Percentiles rank a stretch among this genome's conserved stretches.
Evolutionary conservation across 176 grass and related monocot genomes (phyloP).

Genomic region (Chrysopogon serrulatus): DNA sequence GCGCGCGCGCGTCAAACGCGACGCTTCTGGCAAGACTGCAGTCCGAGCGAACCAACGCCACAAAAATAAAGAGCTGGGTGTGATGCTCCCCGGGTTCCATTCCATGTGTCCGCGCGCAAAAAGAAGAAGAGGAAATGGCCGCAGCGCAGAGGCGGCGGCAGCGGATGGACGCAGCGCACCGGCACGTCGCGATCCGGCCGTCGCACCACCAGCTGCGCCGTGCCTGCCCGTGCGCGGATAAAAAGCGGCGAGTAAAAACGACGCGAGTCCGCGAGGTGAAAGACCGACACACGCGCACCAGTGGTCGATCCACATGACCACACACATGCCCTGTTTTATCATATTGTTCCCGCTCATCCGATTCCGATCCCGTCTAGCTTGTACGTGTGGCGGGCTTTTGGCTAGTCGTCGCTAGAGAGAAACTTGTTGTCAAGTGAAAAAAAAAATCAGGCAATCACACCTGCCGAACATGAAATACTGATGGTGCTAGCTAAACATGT

Average conservation of each 20-base stretch:
- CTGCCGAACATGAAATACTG: neutral
- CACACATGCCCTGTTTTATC: neutral
- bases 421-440: neutral
- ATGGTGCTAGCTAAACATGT: neutral
- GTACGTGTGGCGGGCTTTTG: neutral
- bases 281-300: neutral
- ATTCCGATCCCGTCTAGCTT: neutral
- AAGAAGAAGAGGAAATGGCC: too few species aligned
- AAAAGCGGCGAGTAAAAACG: neutral
- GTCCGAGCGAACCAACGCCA: neutral
- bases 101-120: neutral
- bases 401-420: neutral
- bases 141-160: neutral
- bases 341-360: too few species aligned
- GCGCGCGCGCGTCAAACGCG: too few species aligned
- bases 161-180: neutral
- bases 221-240: neutral
- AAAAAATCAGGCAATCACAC: neutral
- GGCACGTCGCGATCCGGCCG: neutral
- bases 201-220: neutral
- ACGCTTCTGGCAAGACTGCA: neutral
- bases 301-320: neutral
- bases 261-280: neutral
- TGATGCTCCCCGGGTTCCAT: neutral
- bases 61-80: neutral